Conservation (phyloP, 306 rosid genomes). For the Alnus rubra region DNA sequence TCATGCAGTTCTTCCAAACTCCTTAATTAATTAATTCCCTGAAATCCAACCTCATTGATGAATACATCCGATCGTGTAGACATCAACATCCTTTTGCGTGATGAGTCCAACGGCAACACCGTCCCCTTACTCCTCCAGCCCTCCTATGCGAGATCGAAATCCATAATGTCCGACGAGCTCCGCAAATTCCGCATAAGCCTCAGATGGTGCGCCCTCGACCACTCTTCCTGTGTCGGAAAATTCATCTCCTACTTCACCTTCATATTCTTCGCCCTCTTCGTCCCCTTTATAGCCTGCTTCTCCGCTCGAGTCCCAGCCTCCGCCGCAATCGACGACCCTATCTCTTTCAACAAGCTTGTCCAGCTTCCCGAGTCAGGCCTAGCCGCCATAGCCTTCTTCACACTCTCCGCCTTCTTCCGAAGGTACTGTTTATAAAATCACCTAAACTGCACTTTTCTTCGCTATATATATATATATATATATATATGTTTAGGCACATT, state of each 20-base stretch:
- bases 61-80: constrained; percentile 16
- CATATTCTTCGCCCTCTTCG: constrained; percentile 50
- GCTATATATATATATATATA: too few species aligned
- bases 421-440: constrained; percentile 24
- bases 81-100: constrained; percentile 23
- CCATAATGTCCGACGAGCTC: constrained; percentile 56
- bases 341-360: constrained; percentile 68
- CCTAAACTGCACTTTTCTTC: too few species aligned
- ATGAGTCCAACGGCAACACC: not conserved
- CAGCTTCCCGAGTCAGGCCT: constrained; percentile 75
- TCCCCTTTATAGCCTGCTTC: constrained; percentile 52
- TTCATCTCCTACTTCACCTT: constrained; percentile 55
- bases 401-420: constrained; percentile 63
- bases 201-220: constrained; percentile 87
- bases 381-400: constrained; percentile 64
- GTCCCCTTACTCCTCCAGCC: constrained; percentile 67
- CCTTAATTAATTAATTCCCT: not conserved
- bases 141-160: constrained; percentile 54
- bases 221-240: constrained; percentile 60
- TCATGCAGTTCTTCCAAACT: not conserved
- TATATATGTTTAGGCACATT: too few species aligned
- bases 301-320: constrained; percentile 40
- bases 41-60: constrained; percentile 13
- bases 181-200: constrained; percentile 60
- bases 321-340: constrained; percentile 47